Percentiles rank a stretch among this genome's conserved stretches.
These are phyloP conservation scores for Carex parvula DNA, from an alignment of 176 grass and related monocot species.

Conservation along the genomic window DNA sequence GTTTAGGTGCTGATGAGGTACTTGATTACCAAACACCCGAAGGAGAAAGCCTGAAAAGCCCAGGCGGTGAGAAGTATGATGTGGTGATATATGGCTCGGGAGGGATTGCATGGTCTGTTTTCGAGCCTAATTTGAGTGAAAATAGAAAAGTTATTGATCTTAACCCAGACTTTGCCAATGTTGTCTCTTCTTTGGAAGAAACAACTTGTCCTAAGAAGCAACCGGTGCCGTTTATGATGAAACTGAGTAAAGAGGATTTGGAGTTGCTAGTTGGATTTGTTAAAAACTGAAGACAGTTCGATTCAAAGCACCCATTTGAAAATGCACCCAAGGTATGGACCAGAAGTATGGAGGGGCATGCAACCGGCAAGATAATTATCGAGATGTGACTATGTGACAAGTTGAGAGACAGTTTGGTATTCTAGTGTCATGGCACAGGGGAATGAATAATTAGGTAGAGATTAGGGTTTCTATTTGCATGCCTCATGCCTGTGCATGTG, in stretches of 20 bases:
- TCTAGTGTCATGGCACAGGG: not conserved
- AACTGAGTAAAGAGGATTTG: conserved; percentile 34
- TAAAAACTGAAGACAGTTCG: conserved; percentile 46
- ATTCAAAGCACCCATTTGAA: conserved; percentile 39
- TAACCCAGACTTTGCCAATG: conserved; percentile 14
- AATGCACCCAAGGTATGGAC: conserved; percentile 46
- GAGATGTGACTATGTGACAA: conserved; percentile 33
- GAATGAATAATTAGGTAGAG: not conserved
- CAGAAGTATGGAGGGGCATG: conserved; percentile 63
- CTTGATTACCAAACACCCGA: conserved; percentile 56
- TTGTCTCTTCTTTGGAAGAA: conserved; percentile 33
- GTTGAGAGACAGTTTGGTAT: not conserved
- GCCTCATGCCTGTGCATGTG: not conserved
- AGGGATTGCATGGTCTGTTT: conserved; percentile 40
- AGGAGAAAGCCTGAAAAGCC: conserved; percentile 48
- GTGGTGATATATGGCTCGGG: conserved; percentile 46
- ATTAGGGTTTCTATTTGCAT: not conserved
- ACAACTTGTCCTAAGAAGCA: conserved; percentile 38
- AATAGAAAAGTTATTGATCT: conserved; percentile 48
- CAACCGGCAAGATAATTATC: conserved; percentile 56
- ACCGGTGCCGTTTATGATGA: conserved; percentile 37
- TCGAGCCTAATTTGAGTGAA: conserved; percentile 34
- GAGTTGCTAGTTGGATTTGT: conserved; percentile 55
- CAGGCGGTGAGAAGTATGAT: conserved; percentile 50
- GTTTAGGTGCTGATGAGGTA: conserved; percentile 61